Evolutionary conservation across 208 protist genomes (phyloP).

Genomic region (Crithidia sp.): DNA sequence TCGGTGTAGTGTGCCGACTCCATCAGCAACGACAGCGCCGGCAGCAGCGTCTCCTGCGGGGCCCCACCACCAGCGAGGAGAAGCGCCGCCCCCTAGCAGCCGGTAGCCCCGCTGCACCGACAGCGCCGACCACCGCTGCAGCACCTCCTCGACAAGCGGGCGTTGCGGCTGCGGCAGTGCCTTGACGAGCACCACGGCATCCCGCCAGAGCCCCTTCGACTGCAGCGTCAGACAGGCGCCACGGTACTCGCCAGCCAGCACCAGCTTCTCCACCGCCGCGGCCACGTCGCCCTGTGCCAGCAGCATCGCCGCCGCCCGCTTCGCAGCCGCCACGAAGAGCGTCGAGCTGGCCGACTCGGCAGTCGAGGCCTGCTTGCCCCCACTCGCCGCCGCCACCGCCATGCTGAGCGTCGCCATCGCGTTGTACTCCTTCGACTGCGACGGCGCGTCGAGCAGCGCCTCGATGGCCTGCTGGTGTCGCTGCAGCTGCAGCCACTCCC

Average conservation of each 20-base stretch:
- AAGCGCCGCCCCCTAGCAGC: slow-evolving; percentile 55
- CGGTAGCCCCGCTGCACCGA: slow-evolving; percentile 54
- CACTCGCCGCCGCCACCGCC: slow-evolving; percentile 50
- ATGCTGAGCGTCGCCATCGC: slow-evolving; percentile 70
- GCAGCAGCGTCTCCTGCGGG: slow-evolving; percentile 8
- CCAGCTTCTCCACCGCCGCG: slow-evolving; percentile 75
- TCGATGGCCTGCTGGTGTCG: slow-evolving; percentile 62
- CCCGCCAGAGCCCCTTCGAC: slow-evolving; percentile 68
- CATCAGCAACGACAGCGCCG: slow-evolving; percentile 52
- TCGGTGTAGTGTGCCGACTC: slow-evolving; percentile 65
- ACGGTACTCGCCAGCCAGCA: slow-evolving; percentile 64
- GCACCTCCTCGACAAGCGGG: slow-evolving; percentile 26
- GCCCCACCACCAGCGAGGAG: slow-evolving; percentile 40
- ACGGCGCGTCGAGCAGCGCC: slow-evolving; percentile 71
- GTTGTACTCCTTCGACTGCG: slow-evolving; percentile 56
- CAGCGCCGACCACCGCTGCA: slow-evolving; percentile 66
- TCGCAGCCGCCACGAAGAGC: slow-evolving; percentile 51
- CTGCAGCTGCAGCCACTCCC: slow-evolving; percentile 61
- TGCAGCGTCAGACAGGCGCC: slow-evolving; percentile 69
- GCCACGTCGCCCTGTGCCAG: slow-evolving; percentile 71
- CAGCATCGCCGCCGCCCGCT: slow-evolving; percentile 69
- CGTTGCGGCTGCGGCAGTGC: slow-evolving; percentile 22
- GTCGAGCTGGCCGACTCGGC: slow-evolving; percentile 35
- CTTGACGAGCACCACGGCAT: slow-evolving; percentile 64
- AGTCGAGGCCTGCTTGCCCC: slow-evolving; percentile 5